Conservation (phyloP, 169 alveolate genomes). For the Plasmodium gaboni region DNA sequence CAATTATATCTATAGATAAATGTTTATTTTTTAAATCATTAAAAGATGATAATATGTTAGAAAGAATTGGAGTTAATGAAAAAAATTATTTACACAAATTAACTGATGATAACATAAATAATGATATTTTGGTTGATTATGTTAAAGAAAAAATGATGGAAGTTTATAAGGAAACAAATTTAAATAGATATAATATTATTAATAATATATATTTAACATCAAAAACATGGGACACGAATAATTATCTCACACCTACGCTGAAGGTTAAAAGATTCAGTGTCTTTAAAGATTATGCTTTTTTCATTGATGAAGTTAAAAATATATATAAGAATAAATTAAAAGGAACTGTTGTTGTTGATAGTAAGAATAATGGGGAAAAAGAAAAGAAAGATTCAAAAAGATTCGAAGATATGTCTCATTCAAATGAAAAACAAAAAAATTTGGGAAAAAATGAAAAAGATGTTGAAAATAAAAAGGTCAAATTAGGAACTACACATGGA, state of each 20-base stretch:
- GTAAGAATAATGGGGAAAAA: no score
- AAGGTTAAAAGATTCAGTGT: conserved; percentile 30
- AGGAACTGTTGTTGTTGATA: no score
- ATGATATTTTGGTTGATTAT: conserved; percentile 19
- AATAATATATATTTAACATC: conserved; percentile 28
- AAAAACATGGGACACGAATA: conserved; percentile 33
- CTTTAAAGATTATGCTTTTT: conserved; percentile 29
- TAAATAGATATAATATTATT: conserved; percentile 19
- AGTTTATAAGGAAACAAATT: conserved; percentile 17
- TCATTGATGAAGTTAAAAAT: conserved; percentile 7
- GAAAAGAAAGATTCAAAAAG: no score
- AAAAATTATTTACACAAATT: background rate
- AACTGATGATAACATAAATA: conserved; percentile 1
- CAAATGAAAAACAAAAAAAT: no score
- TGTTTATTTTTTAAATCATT: conserved; percentile 9
- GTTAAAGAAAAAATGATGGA: conserved; percentile 35
- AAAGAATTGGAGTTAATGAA: background rate
- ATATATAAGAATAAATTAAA: no score
- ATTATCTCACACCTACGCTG: conserved; percentile 49
- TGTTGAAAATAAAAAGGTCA: no score
- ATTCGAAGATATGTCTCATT: no score
- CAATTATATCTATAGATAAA: conserved; percentile 33
- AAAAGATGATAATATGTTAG: conserved; percentile 11
- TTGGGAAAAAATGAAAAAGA: no score
- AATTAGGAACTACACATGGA: no score